Percentiles rank a stretch among this genome's conserved stretches.
Conservation (phyloP, 352 stramenopile genomes). For the Blastocystis sp. region DNA sequence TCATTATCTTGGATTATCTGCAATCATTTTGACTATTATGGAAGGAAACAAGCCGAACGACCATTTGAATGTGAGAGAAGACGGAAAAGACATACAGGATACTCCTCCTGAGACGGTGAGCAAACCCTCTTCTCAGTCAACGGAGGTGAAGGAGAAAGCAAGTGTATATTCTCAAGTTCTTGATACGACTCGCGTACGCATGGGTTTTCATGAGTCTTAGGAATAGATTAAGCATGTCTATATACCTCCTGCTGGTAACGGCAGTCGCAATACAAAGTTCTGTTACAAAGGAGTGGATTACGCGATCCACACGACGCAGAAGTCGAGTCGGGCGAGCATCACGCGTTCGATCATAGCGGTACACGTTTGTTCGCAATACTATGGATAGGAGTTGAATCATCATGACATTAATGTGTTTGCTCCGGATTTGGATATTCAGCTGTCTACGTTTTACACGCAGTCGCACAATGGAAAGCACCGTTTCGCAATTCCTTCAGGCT, state of each 20-base stretch:
- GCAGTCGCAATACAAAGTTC: not conserved
- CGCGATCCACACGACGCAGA: not conserved
- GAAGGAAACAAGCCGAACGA: not conserved
- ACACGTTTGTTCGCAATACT: not conserved
- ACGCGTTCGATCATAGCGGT: not conserved
- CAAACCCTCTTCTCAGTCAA: not conserved
- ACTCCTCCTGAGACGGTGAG: not conserved
- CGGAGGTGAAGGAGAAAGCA: not conserved
- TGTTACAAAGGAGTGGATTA: conserved; percentile 52
- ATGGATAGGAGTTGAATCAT: not conserved
- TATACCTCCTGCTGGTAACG: not conserved
- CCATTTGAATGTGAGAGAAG: not conserved
- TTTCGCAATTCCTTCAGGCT: conserved; percentile 36
- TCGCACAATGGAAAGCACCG: not conserved
- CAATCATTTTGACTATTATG: not conserved
- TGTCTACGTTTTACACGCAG: not conserved
- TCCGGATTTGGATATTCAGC: conserved; percentile 3
- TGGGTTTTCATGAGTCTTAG: not conserved
- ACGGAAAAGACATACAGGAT: not conserved
- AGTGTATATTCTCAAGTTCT: not conserved
- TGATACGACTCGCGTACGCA: not conserved
- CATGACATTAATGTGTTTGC: not conserved
- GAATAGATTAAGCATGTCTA: not conserved
- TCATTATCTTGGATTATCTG: too few relatives aligned
- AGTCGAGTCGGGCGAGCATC: not conserved